These are phyloP conservation scores for Exophiala xenobiotica DNA, from an alignment of 2,329 filamentous ascomycete species.

Conservation along the genomic window DNA sequence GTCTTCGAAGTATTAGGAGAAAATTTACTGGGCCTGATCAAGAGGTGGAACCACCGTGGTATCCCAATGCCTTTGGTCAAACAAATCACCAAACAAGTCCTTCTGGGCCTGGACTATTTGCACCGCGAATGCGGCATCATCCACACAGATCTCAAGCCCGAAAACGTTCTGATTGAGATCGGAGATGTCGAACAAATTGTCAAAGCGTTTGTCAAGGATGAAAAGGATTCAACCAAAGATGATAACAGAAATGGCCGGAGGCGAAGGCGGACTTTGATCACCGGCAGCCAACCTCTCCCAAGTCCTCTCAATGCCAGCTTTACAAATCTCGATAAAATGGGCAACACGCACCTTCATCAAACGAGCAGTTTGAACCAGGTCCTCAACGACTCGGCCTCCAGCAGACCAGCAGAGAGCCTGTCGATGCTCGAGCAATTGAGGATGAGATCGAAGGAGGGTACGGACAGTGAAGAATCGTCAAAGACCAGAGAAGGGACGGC, in stretches of 20 bases:
- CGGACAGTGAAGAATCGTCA: constrained; percentile 19
- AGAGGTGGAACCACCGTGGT: constrained; percentile 96
- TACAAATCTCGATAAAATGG: constrained; percentile 69
- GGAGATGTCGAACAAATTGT: constrained; percentile 99
- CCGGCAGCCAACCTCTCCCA: constrained; percentile 91
- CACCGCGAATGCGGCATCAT: constrained; percentile 99
- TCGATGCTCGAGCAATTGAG: constrained; percentile 62
- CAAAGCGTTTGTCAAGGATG: constrained; percentile 88
- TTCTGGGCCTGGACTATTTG: constrained; percentile 91
- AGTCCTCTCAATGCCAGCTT: constrained; percentile 93
- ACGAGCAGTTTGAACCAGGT: constrained; percentile 76
- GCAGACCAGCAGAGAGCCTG: constrained; percentile 36
- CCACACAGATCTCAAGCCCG: constrained; percentile 85
- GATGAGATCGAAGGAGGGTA: constrained; percentile 45
- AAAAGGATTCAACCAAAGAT: constrained; percentile 74
- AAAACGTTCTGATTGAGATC: constrained; percentile 98
- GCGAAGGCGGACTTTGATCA: constrained; percentile 88
- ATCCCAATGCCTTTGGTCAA: constrained; percentile 96
- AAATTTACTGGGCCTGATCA: constrained; percentile 91
- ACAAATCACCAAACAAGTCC: constrained; percentile 97
- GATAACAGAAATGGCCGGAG: constrained; percentile 89
- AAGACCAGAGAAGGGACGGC: constrained; percentile 63
- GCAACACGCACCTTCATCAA: constrained; percentile 62
- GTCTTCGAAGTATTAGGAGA: constrained; percentile 97
- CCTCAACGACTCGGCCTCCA: constrained; percentile 63